Base-by-base conservation (phyloP, 2,329 filamentous ascomycete genomes). In the Neurospora crassa region DNA sequence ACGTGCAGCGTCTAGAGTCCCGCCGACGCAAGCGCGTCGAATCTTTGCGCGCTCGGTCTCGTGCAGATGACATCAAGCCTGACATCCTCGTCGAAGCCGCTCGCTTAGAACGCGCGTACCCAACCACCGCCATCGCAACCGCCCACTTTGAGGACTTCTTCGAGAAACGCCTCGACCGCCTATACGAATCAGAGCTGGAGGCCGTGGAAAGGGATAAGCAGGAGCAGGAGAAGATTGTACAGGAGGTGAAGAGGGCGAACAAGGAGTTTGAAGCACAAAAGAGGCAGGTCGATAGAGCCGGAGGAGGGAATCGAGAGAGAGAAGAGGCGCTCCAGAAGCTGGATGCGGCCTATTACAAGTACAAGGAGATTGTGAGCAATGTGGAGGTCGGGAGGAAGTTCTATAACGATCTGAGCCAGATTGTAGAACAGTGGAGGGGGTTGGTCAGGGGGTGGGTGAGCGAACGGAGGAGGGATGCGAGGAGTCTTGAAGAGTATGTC, bases 71-170 rank as follows among this genome's bases (percentile, higher is more conserved):
- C 79, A 94, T 98, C 76, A 94, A 94, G 77, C 87, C 89, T 0
- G 92, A 94, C 68, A 91, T 99, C 4, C 84, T 97, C 29, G 87
- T 88, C 68, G 94, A 98, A 84, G 91, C 94, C 2, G 90, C 91
- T 43, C 89, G 94, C 10, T 84, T 98, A 14, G 96, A 98, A 82
- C 89, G 94, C 67, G 90, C 92, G 72, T 95, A 93, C 74, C 92
- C 94, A 0, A 92, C 92, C 81, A 94, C 94, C 45, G 88, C 90
- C 12, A 91, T 99, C 69, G 91, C 93, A 69, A 90, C 95, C 0
- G 92, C 92, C 2, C 94, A 97, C 77, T 98, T 99, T 77, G 96
- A 99, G 77, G 88, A 90, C 70, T 91, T 98, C 67, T 97, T 98
- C 75, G 93, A 97, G 76, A 87, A 90, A 75, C 89, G 94, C 1